Base-by-base conservation (phyloP, 2,329 filamentous ascomycete species). In the Colletotrichum camelliae region DNA sequence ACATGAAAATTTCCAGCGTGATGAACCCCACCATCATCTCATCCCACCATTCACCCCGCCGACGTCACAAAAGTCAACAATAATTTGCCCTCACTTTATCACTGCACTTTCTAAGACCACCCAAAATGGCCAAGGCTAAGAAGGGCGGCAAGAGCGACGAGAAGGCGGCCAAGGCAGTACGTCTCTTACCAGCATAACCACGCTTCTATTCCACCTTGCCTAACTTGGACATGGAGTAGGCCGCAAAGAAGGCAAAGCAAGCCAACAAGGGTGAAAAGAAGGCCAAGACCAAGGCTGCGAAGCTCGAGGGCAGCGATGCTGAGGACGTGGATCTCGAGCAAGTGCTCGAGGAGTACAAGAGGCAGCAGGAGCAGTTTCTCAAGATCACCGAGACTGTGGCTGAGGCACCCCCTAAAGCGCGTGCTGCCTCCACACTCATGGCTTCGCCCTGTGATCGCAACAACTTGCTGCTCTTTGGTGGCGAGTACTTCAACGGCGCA, bases 401-500 rank as follows among this genome's bases (percentile, higher is more conserved):
- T 58, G 91, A 92, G 29, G 91, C 87, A 4, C 94, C 96, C 21
- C 97, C 97, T 1, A 91, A 92, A 70, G 91, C 96, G 27, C 92
- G 97, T 68, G 92, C 94, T 27, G 96, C 96, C 8, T 91, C 95
- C 9, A 95, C 95, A 0, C 87, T 99, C 75, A 90, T 98, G 79
- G 95, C 95, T 24, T 96, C 94, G 52, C 97, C 97, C 2, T 91
- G 93, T 37, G 96, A 97, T 85, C 91, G 91, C 80, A 97, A 97
- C 84, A 96, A 97, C 83, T 86, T 99, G 72, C 93, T 98, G 79
- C 87, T 98, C 7, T 99, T 97, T 84, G 97, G 96, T 18, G 97
- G 97, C 78, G 97, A 99, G 87, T 97, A 96, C 82, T 98, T 95
- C 86, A 98, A 98, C 85, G 97, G 97, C 6, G 94, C 94, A 4